Percentiles rank a stretch among this genome's conserved stretches.
Conservation (phyloP, 2,329 filamentous ascomycete genomes). For the Microcyclospora tardicrescens region DNA sequence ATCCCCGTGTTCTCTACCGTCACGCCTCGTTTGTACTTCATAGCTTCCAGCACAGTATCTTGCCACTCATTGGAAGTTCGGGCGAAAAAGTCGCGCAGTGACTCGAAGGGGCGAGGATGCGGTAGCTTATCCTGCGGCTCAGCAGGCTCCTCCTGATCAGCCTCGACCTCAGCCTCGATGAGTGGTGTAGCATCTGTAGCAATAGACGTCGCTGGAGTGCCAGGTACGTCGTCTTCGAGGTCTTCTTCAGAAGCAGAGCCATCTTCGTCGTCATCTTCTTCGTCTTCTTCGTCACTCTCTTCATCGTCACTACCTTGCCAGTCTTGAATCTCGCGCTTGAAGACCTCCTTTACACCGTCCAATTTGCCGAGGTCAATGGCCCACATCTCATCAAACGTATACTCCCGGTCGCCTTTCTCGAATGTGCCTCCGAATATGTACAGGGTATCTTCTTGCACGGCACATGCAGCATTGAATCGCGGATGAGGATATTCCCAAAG, state of each 20-base stretch:
- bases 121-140: conserved; percentile 62
- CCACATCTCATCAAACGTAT: conserved; percentile 90
- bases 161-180: conserved; percentile 9
- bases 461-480: conserved; percentile 80
- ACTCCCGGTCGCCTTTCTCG: conserved; percentile 89
- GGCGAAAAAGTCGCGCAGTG: conserved; percentile 79
- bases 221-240: conserved; percentile 34
- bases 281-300: conserved; percentile 35
- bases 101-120: conserved; percentile 72
- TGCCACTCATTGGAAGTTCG: conserved; percentile 87
- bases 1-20: conserved; percentile 49
- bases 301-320: conserved; percentile 51
- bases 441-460: conserved; percentile 81
- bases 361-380: conserved; percentile 88
- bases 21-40: conserved; percentile 55
- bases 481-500: conserved; percentile 77
- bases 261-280: conserved; percentile 34
- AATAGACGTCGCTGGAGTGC: conserved; percentile 16
- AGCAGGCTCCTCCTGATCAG: conserved; percentile 22
- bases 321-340: conserved; percentile 70
- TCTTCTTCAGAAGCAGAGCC: conserved; percentile 44
- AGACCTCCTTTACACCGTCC: conserved; percentile 86
- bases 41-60: conserved; percentile 62
- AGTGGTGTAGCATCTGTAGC: conserved; percentile 9
- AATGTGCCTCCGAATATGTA: conserved; percentile 94